A percentile compares a stretch with the other conserved stretches of the same genome.
These are phyloP conservation scores for Thraustochytrium sp. DNA, from an alignment of 352 stramenopile species.

Conservation along the genomic window DNA sequence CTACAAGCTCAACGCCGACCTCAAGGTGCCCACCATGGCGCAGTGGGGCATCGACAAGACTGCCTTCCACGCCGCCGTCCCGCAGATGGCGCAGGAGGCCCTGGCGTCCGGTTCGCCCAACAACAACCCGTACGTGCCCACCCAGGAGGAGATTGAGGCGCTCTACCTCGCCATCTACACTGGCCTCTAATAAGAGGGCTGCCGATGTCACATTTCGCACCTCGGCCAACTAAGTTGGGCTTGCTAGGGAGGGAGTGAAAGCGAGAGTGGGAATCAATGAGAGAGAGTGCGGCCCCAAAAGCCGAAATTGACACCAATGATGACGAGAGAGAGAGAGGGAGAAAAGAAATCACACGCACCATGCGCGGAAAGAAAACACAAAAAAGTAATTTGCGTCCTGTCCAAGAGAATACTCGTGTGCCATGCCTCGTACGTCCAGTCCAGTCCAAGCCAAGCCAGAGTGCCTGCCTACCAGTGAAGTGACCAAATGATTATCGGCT, in stretches of 20 bases:
- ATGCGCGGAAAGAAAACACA: no score
- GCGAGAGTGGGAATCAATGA: background rate
- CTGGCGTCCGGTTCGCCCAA: background rate
- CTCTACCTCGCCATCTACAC: slow-evolving; percentile 12
- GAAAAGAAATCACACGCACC: no score
- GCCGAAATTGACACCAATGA: background rate
- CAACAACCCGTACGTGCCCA: slow-evolving; percentile 29
- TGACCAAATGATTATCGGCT: background rate
- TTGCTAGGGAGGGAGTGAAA: background rate
- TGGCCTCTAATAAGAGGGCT: background rate
- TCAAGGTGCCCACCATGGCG: slow-evolving; percentile 19
- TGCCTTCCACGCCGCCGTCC: background rate
- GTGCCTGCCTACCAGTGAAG: no score
- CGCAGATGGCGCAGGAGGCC: background rate
- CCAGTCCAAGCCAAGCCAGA: no score
- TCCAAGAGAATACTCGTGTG: background rate
- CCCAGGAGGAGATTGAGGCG: slow-evolving; percentile 12
- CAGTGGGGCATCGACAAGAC: slow-evolving; percentile 13
- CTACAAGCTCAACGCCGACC: background rate
- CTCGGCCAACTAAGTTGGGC: background rate
- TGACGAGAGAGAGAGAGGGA: no score
- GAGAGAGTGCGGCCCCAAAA: background rate
- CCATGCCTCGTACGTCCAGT: no score
- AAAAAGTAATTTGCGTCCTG: background rate
- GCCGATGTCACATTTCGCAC: background rate